Evolutionary conservation across 306 rosid species (phyloP), one percentile per base, ranked within the genome.

Genomic region (cucumber (Cucumis sativus)): DNA sequence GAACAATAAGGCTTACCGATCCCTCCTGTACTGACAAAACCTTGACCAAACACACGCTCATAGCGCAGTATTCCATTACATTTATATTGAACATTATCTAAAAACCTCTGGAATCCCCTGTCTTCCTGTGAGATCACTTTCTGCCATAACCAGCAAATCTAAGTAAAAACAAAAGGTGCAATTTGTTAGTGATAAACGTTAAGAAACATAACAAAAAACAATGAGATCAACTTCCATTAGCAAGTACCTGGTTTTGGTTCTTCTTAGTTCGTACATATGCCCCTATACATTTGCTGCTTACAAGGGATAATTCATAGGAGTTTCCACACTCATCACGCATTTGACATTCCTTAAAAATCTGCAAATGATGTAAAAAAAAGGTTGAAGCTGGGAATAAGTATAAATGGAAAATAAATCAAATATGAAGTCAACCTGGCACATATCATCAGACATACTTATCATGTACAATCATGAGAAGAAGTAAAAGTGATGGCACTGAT

Each of bases 191-290:
- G 10, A 73, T 73, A 28, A 73, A 18, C 62, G 10, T 30, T 33
- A 33, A 52, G 77, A 35, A 52, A 62, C 30, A 77, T 33, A 47
- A 13, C 13, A 64, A 45, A 20, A 33, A 63, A 49, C 23, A 41
- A 28, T 47, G 49, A 49, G 49, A 47, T 4, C 61, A 77, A 45
- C 35, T 63, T 61, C 61, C 25, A 8, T 6, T 15, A 23, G 61
- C 7, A 76, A 43, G 82, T 61, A 90, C 98, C 90, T 95, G 98
- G 83, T 95, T 95, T 83, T 95, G 98, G 85, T 95, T 95, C 87
- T 87, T 95, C 75, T 95, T 95, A 63, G 85, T 90, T 76, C 97
- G 82, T 68, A 95, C 98, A 85, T 95, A 95, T 75, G 98, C 98
- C 66, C 98, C 94, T 78, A 95, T 90, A 78, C 98, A 95, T 78